Evolutionary conservation across 768 basidiomycete genomes (phyloP), one percentile per base, ranked within the genome.

Genomic region (Termitomyces titanicus): DNA sequence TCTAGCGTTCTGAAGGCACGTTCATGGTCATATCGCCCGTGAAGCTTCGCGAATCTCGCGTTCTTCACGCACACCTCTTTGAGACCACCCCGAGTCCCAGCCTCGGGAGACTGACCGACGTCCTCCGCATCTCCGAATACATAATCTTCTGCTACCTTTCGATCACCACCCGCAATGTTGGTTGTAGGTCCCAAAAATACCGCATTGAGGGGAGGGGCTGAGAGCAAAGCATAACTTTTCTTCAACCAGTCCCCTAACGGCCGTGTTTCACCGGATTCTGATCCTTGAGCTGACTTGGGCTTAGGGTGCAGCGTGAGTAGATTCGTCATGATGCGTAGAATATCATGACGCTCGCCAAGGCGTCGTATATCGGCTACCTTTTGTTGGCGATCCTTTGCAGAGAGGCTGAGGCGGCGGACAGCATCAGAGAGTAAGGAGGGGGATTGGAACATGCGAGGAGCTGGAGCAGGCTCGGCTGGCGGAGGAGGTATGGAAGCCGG

Each of bases 321-420:
- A 63, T 88, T 89, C 4, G 88, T 89, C 88, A 90, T 88, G 57
- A 88, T 82, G 13, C 86, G 81, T n/a, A 86, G 65, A 29, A 88
- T 84, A 60, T 83, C 81, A 48, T 81, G 76, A 10, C 77, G 77
- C 39, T 80, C 79, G 50, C 80, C 81, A 11, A 72, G 70, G 31
- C 72, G 75, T 49, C 76, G 75, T 4, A 68, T 65, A 47, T 78
- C 77, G 22, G 68, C 61, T 6, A 71, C 58, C 15, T 70, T 68
- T 3, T 77, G 71, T 18, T 70, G 64, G 35, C 77, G 77, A 61
- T 91, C 88, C 18, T 70, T 78, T 2, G 90, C 82, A 2, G 85
- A 85, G 12, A 84, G 67, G 5, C 76, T 76, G 10, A 92, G 77
- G 11, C 81, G 81, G 11, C 82, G 80, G 47, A 92, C 80, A 5